These are phyloP conservation scores for Alternaria novae-zelandiae DNA, from an alignment of 2,329 filamentous ascomycete species.

Conservation along the genomic window DNA sequence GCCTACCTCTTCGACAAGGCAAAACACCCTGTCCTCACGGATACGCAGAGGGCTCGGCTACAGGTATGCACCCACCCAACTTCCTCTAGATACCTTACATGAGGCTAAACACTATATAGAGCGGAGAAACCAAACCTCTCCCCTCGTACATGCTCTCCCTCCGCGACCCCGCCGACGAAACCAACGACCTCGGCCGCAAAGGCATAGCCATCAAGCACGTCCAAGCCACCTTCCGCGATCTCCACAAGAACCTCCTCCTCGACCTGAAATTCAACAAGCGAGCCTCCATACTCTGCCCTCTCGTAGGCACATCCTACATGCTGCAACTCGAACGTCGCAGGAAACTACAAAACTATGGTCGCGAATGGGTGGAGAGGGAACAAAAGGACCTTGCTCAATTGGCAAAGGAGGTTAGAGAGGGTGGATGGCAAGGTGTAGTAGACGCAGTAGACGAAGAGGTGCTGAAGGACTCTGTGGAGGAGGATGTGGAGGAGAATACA, in stretches of 20 bases:
- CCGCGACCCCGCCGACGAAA: slow-evolving; percentile 65
- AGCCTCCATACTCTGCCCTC: slow-evolving; percentile 22
- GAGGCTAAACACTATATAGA: slow-evolving; percentile 21
- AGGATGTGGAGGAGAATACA: background rate
- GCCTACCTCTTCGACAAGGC: slow-evolving; percentile 52
- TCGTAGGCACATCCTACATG: slow-evolving; percentile 30
- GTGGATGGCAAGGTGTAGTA: background rate
- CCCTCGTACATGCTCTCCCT: slow-evolving; percentile 56
- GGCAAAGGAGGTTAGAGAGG: slow-evolving; percentile 22
- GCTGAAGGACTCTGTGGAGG: background rate
- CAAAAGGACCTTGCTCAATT: slow-evolving; percentile 8
- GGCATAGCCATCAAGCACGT: slow-evolving; percentile 59
- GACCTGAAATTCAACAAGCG: slow-evolving; percentile 23
- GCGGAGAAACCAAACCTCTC: slow-evolving; percentile 16
- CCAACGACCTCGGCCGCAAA: slow-evolving; percentile 63
- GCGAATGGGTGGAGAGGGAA: background rate
- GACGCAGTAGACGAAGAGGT: background rate
- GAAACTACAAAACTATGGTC: slow-evolving; percentile 24
- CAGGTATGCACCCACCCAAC: slow-evolving; percentile 21
- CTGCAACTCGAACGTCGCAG: slow-evolving; percentile 18
- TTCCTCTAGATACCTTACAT: background rate
- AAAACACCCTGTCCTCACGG: slow-evolving; percentile 24
- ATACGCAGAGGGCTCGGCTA: slow-evolving; percentile 19
- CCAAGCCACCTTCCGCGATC: slow-evolving; percentile 49
- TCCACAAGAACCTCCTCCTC: slow-evolving; percentile 18